Percentiles rank a stretch among this genome's conserved stretches.
These are phyloP conservation scores for Clathrus columnatus DNA, from an alignment of 768 basidiomycete species.

Conservation along the genomic window DNA sequence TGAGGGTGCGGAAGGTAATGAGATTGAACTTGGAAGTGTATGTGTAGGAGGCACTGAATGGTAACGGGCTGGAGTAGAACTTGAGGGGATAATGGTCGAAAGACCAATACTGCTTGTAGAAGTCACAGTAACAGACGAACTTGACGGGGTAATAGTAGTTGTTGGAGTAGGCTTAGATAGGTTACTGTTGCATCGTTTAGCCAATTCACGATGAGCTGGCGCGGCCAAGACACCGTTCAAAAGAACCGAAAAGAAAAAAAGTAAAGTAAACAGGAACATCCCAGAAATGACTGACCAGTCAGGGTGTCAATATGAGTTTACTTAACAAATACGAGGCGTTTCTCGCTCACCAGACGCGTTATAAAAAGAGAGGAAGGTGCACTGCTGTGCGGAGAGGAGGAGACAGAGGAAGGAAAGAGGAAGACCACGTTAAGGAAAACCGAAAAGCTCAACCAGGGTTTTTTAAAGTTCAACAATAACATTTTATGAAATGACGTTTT, in stretches of 20 bases:
- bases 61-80: background rate
- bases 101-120: background rate
- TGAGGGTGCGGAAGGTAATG: background rate
- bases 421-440: background rate
- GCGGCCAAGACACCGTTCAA: background rate
- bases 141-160: background rate
- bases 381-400: background rate
- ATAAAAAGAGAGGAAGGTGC: background rate
- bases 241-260: background rate
- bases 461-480: background rate
- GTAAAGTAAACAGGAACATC: background rate
- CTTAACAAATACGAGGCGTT: background rate
- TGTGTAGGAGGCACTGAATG: background rate
- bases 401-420: background rate
- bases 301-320: too few species aligned
- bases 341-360: background rate
- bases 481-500: too few species aligned
- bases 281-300: background rate
- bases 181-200: background rate
- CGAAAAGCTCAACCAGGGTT: too few species aligned
- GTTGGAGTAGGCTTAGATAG: background rate
- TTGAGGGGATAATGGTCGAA: background rate
- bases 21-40: background rate
- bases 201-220: background rate
- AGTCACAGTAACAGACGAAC: background rate